Conservation (phyloP, 805 yeast species). For the Candida ulmi region DNA sequence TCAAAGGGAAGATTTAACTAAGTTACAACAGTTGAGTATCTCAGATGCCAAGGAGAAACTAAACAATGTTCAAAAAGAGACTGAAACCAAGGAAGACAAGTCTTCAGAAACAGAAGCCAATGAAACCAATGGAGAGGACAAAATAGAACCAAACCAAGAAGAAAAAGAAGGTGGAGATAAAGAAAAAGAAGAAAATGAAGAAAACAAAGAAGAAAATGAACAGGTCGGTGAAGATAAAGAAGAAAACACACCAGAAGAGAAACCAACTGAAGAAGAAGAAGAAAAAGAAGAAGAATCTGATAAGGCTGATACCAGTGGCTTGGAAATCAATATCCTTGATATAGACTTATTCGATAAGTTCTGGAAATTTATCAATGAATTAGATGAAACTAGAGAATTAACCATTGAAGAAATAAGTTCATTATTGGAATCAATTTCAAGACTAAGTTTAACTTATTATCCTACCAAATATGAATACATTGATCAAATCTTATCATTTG, state of each 20-base stretch:
- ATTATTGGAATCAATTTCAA: slow-evolving; percentile 60
- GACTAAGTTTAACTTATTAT: slow-evolving; percentile 60
- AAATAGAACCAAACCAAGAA: no score
- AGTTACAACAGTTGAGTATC: slow-evolving; percentile 15
- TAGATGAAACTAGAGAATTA: slow-evolving; percentile 55
- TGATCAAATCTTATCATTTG: slow-evolving; percentile 54
- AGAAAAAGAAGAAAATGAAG: slow-evolving; percentile 6
- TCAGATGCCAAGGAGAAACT: slow-evolving; percentile 10
- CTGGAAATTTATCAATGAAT: slow-evolving; percentile 55
- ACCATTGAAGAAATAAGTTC: slow-evolving; percentile 59
- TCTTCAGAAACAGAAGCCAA: slow-evolving; percentile 5
- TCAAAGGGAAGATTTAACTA: slow-evolving; percentile 29
- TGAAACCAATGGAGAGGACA: no score
- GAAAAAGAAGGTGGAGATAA: slow-evolving; percentile 7
- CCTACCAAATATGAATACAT: slow-evolving; percentile 56
- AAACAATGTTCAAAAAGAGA: no score
- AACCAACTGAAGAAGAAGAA: slow-evolving; percentile 5
- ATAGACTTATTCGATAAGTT: slow-evolving; percentile 53
- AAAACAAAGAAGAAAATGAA: slow-evolving; percentile 10
- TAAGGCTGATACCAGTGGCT: no score
- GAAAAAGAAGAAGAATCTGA: slow-evolving; percentile 7
- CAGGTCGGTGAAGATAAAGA: slow-evolving; percentile 7
- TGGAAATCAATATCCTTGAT: neutral
- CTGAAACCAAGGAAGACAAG: neutral
- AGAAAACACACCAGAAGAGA: neutral